phyloP scores from a whole-genome alignment of 148 eudicot species.

The Dysphania ambrosioides region DNA sequence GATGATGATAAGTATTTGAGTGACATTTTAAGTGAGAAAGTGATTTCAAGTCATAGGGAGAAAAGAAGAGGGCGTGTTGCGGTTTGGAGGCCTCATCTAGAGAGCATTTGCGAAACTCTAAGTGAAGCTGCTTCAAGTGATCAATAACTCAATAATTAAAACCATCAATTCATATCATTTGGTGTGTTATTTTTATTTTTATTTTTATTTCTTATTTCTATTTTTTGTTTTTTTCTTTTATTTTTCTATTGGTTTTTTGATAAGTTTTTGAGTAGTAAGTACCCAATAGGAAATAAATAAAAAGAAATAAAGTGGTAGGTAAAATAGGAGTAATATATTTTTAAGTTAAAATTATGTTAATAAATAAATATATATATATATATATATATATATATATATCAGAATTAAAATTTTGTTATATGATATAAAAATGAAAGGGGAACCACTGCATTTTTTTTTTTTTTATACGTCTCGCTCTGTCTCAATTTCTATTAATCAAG shows the following conservation, averaged over 20 bases:
- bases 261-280: background rate
- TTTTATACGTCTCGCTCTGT: background rate
- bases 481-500: background rate
- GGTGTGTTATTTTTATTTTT: background rate
- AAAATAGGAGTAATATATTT: too few species aligned
- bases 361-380: too few species aligned
- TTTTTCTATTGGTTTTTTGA: slow-evolving; percentile 6
- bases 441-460: background rate
- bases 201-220: background rate
- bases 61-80: slow-evolving; percentile 61
- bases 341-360: too few species aligned
- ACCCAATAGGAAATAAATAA: background rate
- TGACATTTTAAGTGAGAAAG: slow-evolving; percentile 67
- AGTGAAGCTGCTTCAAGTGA: slow-evolving; percentile 25
- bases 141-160: background rate
- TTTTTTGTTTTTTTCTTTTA: background rate
- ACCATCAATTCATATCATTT: background rate
- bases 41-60: slow-evolving; percentile 50
- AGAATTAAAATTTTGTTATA: background rate
- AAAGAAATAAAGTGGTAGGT: background rate
- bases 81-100: slow-evolving; percentile 78
- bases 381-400: too few species aligned
- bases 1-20: slow-evolving; percentile 68
- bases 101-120: slow-evolving; percentile 58
- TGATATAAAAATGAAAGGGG: background rate